Conservation (phyloP, 352 stramenopile species). For the Aphanomyces stellatus region DNA sequence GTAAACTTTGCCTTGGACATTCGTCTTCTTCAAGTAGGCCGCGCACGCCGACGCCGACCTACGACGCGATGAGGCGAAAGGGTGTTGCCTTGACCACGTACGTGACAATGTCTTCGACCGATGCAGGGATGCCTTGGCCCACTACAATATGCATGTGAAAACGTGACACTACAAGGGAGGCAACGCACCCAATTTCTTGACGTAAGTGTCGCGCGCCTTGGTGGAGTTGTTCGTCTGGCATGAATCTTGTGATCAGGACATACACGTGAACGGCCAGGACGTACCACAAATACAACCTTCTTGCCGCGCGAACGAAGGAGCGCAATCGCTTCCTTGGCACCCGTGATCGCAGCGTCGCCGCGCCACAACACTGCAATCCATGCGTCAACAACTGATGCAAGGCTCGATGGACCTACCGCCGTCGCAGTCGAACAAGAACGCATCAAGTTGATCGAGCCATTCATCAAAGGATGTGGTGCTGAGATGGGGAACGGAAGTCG, state of each 20-base stretch:
- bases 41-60: constrained; percentile 77
- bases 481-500: constrained; percentile 1
- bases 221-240: constrained; percentile 79
- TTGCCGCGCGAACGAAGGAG: constrained; percentile 68
- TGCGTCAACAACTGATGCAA: background rate
- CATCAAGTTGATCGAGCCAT: constrained; percentile 55
- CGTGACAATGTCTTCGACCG: constrained; percentile 73
- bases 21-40: constrained; percentile 70
- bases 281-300: constrained; percentile 75
- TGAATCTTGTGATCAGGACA: background rate
- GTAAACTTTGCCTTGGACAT: constrained; percentile 74
- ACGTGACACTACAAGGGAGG: background rate
- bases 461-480: constrained; percentile 18
- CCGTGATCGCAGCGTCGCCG: constrained; percentile 49
- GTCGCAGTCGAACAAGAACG: constrained; percentile 79
- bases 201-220: constrained; percentile 68
- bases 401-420: constrained; percentile 32
- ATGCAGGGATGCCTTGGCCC: constrained; percentile 59
- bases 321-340: constrained; percentile 50
- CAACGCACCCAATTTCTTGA: constrained; percentile 70
- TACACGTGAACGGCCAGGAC: too few species aligned
- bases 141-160: too few species aligned
- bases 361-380: constrained; percentile 45
- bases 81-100: constrained; percentile 21
- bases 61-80: background rate